phyloP scores from a whole-genome alignment of 2,329 filamentous ascomycete species.

The Botrytis fabae region DNA sequence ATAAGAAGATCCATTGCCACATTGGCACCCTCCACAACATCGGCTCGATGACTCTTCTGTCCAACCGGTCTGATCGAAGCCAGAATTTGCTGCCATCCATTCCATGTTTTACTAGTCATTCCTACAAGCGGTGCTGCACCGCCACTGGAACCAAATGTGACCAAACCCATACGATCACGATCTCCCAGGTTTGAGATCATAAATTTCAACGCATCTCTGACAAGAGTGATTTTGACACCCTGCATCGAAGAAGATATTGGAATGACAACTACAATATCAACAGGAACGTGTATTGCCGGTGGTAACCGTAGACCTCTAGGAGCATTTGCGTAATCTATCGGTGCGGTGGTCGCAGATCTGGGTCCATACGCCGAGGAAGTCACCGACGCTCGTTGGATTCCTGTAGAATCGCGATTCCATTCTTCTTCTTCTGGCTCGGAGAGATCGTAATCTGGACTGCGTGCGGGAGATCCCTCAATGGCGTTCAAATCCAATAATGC shows the following conservation, averaged over 20 bases:
- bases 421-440: conserved; percentile 91
- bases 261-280: conserved; percentile 95
- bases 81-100: conserved; percentile 83
- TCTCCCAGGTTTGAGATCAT: conserved; percentile 88
- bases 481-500: conserved; percentile 81
- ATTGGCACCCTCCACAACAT: conserved; percentile 96
- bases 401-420: conserved; percentile 59
- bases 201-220: conserved; percentile 89
- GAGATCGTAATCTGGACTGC: conserved; percentile 76
- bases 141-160: conserved; percentile 93
- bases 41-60: conserved; percentile 93
- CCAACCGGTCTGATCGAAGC: conserved; percentile 88
- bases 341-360: conserved; percentile 82
- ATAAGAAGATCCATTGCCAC: conserved; percentile 98
- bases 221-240: conserved; percentile 94
- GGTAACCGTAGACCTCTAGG: conserved; percentile 45
- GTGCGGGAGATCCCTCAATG: conserved; percentile 61
- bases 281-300: conserved; percentile 71
- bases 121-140: conserved; percentile 95
- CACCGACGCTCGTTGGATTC: conserved; percentile 70
- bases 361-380: conserved; percentile 80
- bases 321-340: conserved; percentile 84
- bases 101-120: conserved; percentile 95
- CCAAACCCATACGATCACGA: conserved; percentile 92
- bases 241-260: conserved; percentile 99